Base-by-base conservation (phyloP, 331 rosid species). In the Phaseolus coccineus region DNA sequence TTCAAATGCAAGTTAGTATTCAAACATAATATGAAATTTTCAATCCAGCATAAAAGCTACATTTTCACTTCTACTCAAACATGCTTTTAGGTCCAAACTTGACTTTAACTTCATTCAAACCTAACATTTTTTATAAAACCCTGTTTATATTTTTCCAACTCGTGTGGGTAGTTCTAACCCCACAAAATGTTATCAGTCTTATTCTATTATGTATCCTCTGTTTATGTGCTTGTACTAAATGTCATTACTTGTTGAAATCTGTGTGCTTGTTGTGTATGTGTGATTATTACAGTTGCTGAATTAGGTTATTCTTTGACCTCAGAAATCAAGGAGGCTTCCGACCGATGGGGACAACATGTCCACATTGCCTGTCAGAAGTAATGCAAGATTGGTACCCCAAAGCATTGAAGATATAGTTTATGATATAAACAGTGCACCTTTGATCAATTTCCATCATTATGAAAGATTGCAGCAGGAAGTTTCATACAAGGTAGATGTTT, bases 391-490 rank as follows among this genome's bases (percentile, higher is more conserved):
- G 88, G 88, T 86, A 71, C 80, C 93, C 73, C 86, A 85, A 74
- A 84, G 80, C 74, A 84, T 80, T 64, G 80, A 68, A 50, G 90
- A 71, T 85, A 80, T 83, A 59, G 82, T 85, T 83, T 90, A 91
- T 52, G 83, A 93, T 77, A 81, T 83, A 15, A 85, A 81, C 55
- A 83, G 83, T 68, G 87, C 86, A 31, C 96, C 99, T 44, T 81
- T 93, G 82, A 74, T 91, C 77, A 89, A 87, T 83, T 93, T 96
- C 83, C 99, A 96, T 84, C 82, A 59, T 80, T 80, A 66, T 72
- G 99, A 96, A 87, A 89, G 96, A 88, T 68, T 85, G 84, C 89
- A 85, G 79, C 94, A 83, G 86, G 92, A 89, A 87, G 70, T 59
- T 39, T 80, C 86, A 27, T 69, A 57, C 22, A 82, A 90, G 99